These are phyloP conservation scores for Rosa lucieae DNA, from an alignment of 306 rosid genomes.

Conservation along the genomic window DNA sequence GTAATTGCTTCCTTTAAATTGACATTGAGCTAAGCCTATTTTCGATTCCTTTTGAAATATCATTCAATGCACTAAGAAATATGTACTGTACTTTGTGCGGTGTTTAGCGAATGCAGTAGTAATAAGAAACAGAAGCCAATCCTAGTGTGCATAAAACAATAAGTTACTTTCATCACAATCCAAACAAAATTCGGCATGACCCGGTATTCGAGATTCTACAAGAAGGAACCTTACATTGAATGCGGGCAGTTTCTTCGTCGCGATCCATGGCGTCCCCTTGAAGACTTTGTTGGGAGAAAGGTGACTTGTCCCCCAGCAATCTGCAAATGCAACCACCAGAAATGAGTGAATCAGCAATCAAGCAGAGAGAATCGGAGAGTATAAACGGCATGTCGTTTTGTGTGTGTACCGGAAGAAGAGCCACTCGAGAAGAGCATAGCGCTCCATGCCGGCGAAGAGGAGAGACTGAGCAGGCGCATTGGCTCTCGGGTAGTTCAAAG, in stretches of 20 bases:
- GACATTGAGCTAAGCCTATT: too few species aligned
- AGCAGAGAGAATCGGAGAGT: neutral
- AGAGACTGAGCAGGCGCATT: conserved; percentile 93
- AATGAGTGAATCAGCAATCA: neutral
- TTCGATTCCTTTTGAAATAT: neutral
- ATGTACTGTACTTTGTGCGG: too few species aligned
- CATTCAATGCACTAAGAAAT: neutral
- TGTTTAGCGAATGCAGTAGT: neutral
- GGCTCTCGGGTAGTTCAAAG: conserved; percentile 79
- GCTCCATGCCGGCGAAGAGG: conserved; percentile 96
- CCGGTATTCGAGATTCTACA: neutral
- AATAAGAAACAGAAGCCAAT: neutral
- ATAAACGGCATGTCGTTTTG: neutral
- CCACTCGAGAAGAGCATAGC: conserved; percentile 95
- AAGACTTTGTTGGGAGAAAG: conserved; percentile 78
- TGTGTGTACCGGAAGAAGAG: conserved; percentile 78
- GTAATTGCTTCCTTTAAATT: too few species aligned
- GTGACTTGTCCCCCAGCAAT: conserved; percentile 83
- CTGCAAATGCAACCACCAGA: conserved; percentile 31
- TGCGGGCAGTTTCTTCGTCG: conserved; percentile 88
- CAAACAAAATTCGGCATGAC: neutral
- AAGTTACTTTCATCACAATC: neutral
- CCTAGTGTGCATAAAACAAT: neutral
- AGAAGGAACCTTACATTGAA: conserved; percentile 53
- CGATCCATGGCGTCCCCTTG: conserved; percentile 81